Evolutionary conservation across 129 eudicot species (phyloP).

Genomic region (Deinandra increscens): DNA sequence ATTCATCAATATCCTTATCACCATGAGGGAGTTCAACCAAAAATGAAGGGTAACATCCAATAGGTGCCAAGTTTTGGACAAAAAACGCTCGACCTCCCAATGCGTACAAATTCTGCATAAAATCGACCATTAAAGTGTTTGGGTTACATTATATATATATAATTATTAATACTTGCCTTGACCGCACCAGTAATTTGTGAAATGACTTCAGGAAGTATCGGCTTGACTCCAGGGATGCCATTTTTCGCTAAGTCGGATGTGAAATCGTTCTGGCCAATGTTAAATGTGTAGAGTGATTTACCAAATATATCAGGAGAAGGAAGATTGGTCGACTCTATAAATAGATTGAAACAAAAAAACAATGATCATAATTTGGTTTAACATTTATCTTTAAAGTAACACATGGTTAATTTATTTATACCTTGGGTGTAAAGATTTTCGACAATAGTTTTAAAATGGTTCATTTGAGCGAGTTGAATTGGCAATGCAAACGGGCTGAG

Average conservation of each 20-base stretch:
- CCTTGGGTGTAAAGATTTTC: conserved; percentile 51
- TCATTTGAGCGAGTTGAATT: conserved; percentile 80
- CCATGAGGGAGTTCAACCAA: conserved; percentile 75
- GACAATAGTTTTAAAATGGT: conserved; percentile 52
- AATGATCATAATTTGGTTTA: not conserved
- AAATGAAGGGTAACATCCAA: conserved; percentile 90
- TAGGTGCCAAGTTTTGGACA: conserved; percentile 82
- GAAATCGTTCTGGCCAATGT: conserved; percentile 92
- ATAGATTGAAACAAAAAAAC: not conserved
- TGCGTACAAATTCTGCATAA: conserved; percentile 55
- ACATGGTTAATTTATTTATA: conserved; percentile 8
- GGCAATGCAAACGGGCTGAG: conserved; percentile 77
- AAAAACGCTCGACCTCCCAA: conserved; percentile 81
- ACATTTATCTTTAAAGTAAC: not conserved
- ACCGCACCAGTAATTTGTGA: conserved; percentile 60
- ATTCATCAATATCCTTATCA: conserved; percentile 57
- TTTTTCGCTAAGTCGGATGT: conserved; percentile 59
- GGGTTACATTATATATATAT: not conserved
- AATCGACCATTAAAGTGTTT: not conserved
- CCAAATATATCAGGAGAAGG: conserved; percentile 58
- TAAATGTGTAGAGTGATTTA: conserved; percentile 82
- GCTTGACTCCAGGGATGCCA: conserved; percentile 55
- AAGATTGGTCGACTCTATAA: conserved; percentile 45
- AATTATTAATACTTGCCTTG: conserved; percentile 41
- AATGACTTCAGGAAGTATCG: conserved; percentile 62